A percentile compares a stretch with the other conserved stretches of the same genome.
Conservation (phyloP, 2,329 filamentous ascomycete genomes). For the Parastagonospora nodorum region DNA sequence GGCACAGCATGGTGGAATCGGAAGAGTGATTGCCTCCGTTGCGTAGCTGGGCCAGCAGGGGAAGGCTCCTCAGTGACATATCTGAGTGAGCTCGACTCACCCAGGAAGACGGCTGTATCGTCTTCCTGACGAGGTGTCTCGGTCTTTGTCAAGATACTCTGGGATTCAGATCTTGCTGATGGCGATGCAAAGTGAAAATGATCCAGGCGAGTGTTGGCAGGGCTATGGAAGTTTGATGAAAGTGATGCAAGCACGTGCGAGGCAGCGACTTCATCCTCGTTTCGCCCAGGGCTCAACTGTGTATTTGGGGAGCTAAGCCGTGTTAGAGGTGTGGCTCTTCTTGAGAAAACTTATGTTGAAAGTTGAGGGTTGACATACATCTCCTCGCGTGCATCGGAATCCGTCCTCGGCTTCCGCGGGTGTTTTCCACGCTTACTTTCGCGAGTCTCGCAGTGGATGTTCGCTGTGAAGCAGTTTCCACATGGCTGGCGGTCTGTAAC, state of each 20-base stretch:
- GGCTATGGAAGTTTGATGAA: slow-evolving; percentile 32
- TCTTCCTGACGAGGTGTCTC: slow-evolving; percentile 30
- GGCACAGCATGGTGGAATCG: slow-evolving; percentile 41
- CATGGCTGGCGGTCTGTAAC: slow-evolving; percentile 53
- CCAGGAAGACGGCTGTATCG: slow-evolving; percentile 46
- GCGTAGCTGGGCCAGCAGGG: slow-evolving; percentile 37
- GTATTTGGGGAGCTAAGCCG: slow-evolving; percentile 3
- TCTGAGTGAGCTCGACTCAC: slow-evolving; percentile 56
- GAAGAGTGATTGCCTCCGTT: slow-evolving; percentile 18
- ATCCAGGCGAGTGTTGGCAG: slow-evolving; percentile 16
- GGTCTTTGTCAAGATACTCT: slow-evolving; percentile 12
- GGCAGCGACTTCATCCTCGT: slow-evolving; percentile 36
- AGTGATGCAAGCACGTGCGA: slow-evolving; percentile 37
- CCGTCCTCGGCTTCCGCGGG: slow-evolving; percentile 21
- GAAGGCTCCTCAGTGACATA: slow-evolving; percentile 50
- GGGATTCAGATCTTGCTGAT: slow-evolving; percentile 12
- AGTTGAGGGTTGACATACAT: slow-evolving; percentile 16
- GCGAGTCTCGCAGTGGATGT: slow-evolving; percentile 49
- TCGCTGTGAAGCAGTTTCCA: slow-evolving; percentile 47
- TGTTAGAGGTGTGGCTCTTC: neutral
- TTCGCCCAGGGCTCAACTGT: slow-evolving; percentile 19
- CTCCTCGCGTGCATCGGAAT: slow-evolving; percentile 21
- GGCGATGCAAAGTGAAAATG: slow-evolving; percentile 21
- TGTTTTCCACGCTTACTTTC: slow-evolving; percentile 53
- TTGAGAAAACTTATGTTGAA: neutral